Base-by-base conservation (phyloP, 2,329 filamentous ascomycete species). In the Pseudocercospora eumusae region DNA sequence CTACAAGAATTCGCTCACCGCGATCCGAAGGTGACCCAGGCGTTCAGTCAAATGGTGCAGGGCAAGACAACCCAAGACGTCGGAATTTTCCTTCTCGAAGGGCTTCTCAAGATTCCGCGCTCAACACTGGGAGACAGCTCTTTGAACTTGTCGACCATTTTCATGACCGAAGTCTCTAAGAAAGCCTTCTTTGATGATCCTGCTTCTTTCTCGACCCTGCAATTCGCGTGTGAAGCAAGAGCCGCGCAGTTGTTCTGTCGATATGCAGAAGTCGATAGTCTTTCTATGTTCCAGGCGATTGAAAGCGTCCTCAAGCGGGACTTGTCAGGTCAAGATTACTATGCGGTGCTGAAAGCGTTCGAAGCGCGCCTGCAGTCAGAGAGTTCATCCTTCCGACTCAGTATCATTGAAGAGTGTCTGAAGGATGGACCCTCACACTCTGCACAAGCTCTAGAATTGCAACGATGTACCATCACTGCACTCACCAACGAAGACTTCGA, bases 271-370 rank as follows among this genome's bases (percentile, higher is more conserved):
- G 28, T 23, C 7, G 52, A 54, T 11, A 28, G 15, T 4, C 21
- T 21, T 13, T 7, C 21, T 18, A 15, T 54, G 7, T 6, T 54
- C 28, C 8, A 21, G 9, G 28, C 31, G 10, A 40, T 13, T 36
- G 28, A 54, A 6, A 54, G 3, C 3, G 28, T 40, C 18, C 52
- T 54, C 10, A 33, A 47, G 55, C 55, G 18, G 10, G 23, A 47
- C 13, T 15, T 57, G 27, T 31, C 55, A 20, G 55, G 36, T 11
- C 21, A n/a, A 18, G 55, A 57, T 25, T 15, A 57, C 25, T 9
- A n/a, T 21, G 55, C 40, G 18, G 55, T 57, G 9, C 55, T 57
- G 11, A 10, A 28, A 15, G 55, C 36, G 44, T 57, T 45, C 40
- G 42, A 28, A 20, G 13, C 21, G 4, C 23, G 36, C 4, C 25